Conservation (phyloP, 192 early-diverging fungal genomes). For the Dissophora globulifera region DNA sequence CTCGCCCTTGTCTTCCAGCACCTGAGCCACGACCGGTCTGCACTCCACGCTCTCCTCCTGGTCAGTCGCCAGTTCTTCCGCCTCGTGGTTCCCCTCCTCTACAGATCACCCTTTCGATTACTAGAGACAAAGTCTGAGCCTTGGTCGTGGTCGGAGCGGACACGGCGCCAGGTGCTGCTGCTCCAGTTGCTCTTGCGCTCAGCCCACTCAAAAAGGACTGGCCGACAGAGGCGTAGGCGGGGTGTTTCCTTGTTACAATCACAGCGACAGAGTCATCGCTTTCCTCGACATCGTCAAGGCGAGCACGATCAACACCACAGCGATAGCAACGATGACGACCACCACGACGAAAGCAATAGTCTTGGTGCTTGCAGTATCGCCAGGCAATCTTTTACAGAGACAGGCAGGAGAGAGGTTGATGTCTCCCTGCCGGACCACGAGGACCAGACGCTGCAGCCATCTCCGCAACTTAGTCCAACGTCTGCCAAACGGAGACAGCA, state of each 20-base stretch:
- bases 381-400: not conserved
- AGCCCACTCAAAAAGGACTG: slow-evolving; percentile 20
- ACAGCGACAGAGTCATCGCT: too few relatives aligned
- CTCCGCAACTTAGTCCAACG: not conserved
- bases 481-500: slow-evolving; percentile 14
- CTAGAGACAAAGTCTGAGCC: slow-evolving; percentile 27
- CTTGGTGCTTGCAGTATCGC: not conserved
- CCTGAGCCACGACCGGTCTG: slow-evolving; percentile 16
- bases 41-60: slow-evolving; percentile 29
- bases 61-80: slow-evolving; percentile 41
- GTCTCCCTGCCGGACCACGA: not conserved
- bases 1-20: slow-evolving; percentile 24
- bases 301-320: too few relatives aligned
- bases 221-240: not conserved
- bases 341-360: not conserved
- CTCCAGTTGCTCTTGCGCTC: slow-evolving; percentile 28
- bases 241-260: too few relatives aligned
- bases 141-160: slow-evolving; percentile 28
- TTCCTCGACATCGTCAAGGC: too few relatives aligned
- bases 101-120: slow-evolving; percentile 37
- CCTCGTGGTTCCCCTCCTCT: slow-evolving; percentile 18
- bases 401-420: too few relatives aligned
- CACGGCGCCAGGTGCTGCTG: slow-evolving; percentile 31
- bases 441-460: not conserved
- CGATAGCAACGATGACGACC: too few relatives aligned